phyloP scores from a whole-genome alignment of 768 basidiomycete species.

The Termitomyces bulborhizus region DNA sequence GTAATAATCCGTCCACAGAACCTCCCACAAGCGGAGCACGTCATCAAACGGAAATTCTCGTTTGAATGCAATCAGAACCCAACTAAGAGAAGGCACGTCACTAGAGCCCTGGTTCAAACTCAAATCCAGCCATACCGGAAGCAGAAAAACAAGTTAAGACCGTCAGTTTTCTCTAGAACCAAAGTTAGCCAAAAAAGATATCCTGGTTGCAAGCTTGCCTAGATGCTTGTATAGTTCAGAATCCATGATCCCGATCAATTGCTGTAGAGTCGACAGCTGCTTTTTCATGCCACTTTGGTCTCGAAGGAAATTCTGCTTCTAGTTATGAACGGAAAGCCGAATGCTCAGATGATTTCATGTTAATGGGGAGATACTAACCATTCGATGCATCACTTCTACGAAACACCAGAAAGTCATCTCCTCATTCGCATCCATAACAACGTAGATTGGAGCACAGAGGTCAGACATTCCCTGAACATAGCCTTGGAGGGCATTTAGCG shows the following conservation, averaged over 20 bases:
- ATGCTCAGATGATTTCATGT: not conserved
- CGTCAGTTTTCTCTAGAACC: conserved; percentile 73
- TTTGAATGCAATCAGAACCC: conserved; percentile 93
- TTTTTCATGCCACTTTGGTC: conserved; percentile 99
- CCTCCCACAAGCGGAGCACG: conserved; percentile 89
- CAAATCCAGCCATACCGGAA: conserved; percentile 64
- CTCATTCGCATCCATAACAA: conserved; percentile 86
- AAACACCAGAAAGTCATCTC: conserved; percentile 96
- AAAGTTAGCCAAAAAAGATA: not conserved
- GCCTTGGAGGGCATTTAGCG: conserved; percentile 35
- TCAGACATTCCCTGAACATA: conserved; percentile 99
- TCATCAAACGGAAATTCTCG: conserved; percentile 94
- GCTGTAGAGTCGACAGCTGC: conserved; percentile 83
- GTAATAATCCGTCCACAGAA: conserved; percentile 89
- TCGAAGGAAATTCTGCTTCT: conserved; percentile 93
- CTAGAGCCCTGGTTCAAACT: not conserved
- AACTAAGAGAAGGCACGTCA: conserved; percentile 36
- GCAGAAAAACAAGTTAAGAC: conserved; percentile 94
- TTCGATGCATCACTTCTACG: conserved; percentile 89
- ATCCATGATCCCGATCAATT: conserved; percentile 90
- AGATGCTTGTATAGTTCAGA: conserved; percentile 91
- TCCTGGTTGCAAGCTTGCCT: conserved; percentile 34
- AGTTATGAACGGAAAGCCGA: conserved; percentile 9
- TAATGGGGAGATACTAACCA: conserved; percentile 48
- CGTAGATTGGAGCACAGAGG: conserved; percentile 88